phyloP scores from a whole-genome alignment of 257 asterid genomes.

The Solanum phureja region DNA sequence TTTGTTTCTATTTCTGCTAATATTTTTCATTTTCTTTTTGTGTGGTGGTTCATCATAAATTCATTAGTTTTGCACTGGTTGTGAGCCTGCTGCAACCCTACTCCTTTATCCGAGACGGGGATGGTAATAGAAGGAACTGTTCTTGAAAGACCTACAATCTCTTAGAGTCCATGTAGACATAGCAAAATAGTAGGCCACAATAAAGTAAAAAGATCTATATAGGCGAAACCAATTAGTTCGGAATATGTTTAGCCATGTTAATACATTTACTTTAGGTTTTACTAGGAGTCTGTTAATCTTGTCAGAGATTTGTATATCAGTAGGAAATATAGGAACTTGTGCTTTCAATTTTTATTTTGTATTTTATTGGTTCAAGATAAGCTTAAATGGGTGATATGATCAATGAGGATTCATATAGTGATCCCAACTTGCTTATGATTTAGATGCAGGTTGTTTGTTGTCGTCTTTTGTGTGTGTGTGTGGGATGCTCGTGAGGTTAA shows the following conservation, averaged over 20 bases:
- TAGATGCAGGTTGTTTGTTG: neutral
- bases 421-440: neutral
- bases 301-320: neutral
- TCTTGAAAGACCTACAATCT: neutral
- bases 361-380: neutral
- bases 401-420: neutral
- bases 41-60: neutral
- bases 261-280: neutral
- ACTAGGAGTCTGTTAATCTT: neutral
- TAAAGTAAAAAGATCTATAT: neutral
- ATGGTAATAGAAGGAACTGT: neutral
- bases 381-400: neutral
- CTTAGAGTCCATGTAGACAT: neutral
- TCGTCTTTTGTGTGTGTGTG: neutral
- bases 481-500: slow-evolving; percentile 1
- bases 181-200: neutral
- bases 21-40: neutral
- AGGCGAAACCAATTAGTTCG: neutral
- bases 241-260: neutral
- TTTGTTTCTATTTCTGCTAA: neutral
- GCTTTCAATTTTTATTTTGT: neutral
- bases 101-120: neutral
- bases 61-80: neutral
- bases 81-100: neutral
- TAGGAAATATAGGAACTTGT: neutral